Percentiles rank a stretch among this genome's conserved stretches.
Conservation (phyloP, 2,329 filamentous ascomycete species). For the Scedosporium minutisporum region DNA sequence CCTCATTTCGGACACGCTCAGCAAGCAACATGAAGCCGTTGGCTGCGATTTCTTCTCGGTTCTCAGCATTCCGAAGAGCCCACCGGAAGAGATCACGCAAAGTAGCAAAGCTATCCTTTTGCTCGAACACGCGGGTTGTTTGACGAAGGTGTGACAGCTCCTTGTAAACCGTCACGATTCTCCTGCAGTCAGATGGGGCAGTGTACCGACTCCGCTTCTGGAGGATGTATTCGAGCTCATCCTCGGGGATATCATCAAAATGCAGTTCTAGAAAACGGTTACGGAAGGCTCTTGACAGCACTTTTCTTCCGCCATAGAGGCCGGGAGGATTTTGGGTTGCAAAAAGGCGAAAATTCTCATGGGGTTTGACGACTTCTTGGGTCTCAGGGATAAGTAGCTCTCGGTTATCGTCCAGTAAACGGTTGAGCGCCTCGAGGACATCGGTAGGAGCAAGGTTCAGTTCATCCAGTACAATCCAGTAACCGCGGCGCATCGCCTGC, state of each 20-base stretch:
- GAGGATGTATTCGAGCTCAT: conserved; percentile 84
- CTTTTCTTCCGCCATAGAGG: conserved; percentile 88
- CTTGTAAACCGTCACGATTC: conserved; percentile 89
- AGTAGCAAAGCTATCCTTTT: conserved; percentile 95
- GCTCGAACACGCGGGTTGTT: conserved; percentile 84
- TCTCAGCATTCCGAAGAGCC: conserved; percentile 78
- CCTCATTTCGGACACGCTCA: conserved; percentile 84
- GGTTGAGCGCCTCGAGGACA: conserved; percentile 90
- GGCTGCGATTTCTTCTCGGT: conserved; percentile 75
- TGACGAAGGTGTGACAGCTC: conserved; percentile 85
- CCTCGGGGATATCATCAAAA: conserved; percentile 95
- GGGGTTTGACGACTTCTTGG: conserved; percentile 83
- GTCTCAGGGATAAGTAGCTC: conserved; percentile 95
- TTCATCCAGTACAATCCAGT: conserved; percentile 98
- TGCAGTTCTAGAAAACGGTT: conserved; percentile 96
- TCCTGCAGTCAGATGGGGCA: conserved; percentile 79
- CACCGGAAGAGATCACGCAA: conserved; percentile 92
- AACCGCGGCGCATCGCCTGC: conserved; percentile 80
- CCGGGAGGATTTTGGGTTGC: conserved; percentile 96
- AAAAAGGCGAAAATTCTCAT: conserved; percentile 95
- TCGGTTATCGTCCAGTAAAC: conserved; percentile 89
- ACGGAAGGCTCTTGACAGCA: conserved; percentile 85
- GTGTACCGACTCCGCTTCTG: conserved; percentile 78
- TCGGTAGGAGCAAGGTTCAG: conserved; percentile 94
- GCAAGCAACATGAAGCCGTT: conserved; percentile 96